Evolutionary conservation across 1,139 yeast species (phyloP), one percentile per base, ranked within the genome.

Genomic region (Candida anutae): DNA sequence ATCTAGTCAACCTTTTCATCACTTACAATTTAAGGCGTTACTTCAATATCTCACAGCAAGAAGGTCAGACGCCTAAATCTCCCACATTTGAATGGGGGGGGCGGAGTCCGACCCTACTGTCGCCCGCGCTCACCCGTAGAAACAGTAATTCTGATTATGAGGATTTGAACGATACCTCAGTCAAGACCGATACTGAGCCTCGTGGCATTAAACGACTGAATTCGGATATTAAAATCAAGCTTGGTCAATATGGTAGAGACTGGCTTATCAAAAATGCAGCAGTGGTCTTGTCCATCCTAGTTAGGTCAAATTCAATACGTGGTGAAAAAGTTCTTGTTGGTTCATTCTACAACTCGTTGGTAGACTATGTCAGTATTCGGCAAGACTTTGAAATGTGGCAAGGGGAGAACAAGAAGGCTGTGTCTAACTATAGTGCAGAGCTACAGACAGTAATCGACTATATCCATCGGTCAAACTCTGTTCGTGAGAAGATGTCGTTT

Each of bases 301-400:
- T 69, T 42, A 55, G 56, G 26, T 78, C 84, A 2, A 80, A 78
- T 42, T 35, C 43, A 14, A 50, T 58, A 9, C 46, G 72, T 35
- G 29, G 22, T 15, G 42, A 42, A 15, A 61, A 55, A 25, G 42
- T 74, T 1, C 69, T 77, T 0, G 57, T 64, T 4, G 67, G 76
- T 10, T 43, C 55, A 2, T 90, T 87, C 43, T 90, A 88, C 57
- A 88, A 88, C 47, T 69, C 83, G 4, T 60, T 87, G 53, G 79
- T 82, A 2, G 97, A 90, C 49, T 83, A 67, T 50, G 76, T 85
- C 15, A 82, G 83, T 43, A 66, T 83, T 20, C 72, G 67, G 32
- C 67, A 74, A 36, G 98, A 90, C 51, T 90, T 81, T 52, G 94
- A 83, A 41, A 62, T 72, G 0, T 88, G 97, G 97, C 84, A 80